Evolutionary conservation across 2,329 filamentous ascomycete genomes (phyloP).

Genomic region (Didymella pinodella): DNA sequence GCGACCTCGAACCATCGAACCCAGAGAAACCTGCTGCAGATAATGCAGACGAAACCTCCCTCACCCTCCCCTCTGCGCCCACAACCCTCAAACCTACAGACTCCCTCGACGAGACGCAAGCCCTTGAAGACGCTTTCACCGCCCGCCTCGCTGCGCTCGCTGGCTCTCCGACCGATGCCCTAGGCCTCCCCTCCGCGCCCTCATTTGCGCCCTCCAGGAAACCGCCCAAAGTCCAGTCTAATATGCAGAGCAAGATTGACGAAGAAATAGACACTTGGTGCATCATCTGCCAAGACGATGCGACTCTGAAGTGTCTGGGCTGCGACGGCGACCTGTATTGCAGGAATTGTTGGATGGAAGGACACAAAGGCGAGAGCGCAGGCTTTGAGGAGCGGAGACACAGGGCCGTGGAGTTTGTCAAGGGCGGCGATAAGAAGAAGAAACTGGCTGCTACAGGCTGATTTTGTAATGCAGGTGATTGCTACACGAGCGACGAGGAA

Average conservation of each 20-base stretch:
- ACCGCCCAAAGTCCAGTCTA: conserved; percentile 46
- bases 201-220: conserved; percentile 53
- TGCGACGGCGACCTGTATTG: conserved; percentile 80
- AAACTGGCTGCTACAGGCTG: conserved; percentile 15
- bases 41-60: conserved; percentile 17
- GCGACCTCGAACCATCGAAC: conserved; percentile 5
- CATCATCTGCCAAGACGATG: conserved; percentile 81
- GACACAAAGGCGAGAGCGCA: conserved; percentile 74
- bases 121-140: conserved; percentile 56
- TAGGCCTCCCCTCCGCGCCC: conserved; percentile 57
- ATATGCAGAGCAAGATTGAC: conserved; percentile 62
- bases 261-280: conserved; percentile 81
- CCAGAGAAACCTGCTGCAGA: conserved; percentile 9
- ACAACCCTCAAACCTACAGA: conserved; percentile 32
- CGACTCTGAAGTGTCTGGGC: conserved; percentile 73
- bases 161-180: conserved; percentile 32
- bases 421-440: conserved; percentile 19
- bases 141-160: conserved; percentile 56
- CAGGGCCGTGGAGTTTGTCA: conserved; percentile 66
- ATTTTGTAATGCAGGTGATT: background rate
- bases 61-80: conserved; percentile 56
- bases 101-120: conserved; percentile 38
- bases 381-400: conserved; percentile 76
- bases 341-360: conserved; percentile 79
- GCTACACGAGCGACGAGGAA: background rate